Base-by-base conservation (phyloP, 768 basidiomycete genomes). In the Leccinum truebloodii region DNA sequence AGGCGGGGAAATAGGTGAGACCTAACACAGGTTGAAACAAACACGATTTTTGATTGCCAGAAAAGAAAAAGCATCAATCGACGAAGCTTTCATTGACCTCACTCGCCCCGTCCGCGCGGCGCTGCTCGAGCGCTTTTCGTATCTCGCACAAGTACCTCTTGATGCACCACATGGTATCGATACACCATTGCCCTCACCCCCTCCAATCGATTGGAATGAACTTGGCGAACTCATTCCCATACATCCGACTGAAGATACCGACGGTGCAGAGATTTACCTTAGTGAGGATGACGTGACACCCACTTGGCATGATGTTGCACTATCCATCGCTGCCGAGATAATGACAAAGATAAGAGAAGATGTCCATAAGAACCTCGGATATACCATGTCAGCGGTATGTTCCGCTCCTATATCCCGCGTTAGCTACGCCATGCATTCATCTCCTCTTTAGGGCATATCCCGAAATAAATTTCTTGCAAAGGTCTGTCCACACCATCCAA, bases 381-480 rank as follows among this genome's bases (percentile, higher is more conserved):
- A 99, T 69, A 94, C 93, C n/a, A 94, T 89, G 48, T 95, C 93
- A 55, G 94, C 95, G 13, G 94, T 94, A 65, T 65, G 89, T 77
- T 54, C 52, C 39, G 2, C 12, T 48, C 26, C 58, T 34, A 20
- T 55, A 18, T 32, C 2, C 35, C n/a, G 39, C 26, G 7, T 30
- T 4, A 52, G 6, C 8, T 14, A 4, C 3, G 48, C 30, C 46
- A 28, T 14, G 12, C 4, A 51, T 26, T 51, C 35, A 34, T 52
- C 12, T 10, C 34, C 20, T 48, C 44, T 14, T 3, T 35, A 95
- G 93, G 95, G 95, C 1, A 87, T 98, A 59, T 86, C 93, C 14
- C 82, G 94, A 69, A 98, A 96, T 70, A 97, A 98, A 73, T 95
- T 95, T 66, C 80, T 98, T 26, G 92, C 97, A 0, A 99, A 99